phyloP scores from a whole-genome alignment of 306 rosid species.

The Cicer yamashitae region DNA sequence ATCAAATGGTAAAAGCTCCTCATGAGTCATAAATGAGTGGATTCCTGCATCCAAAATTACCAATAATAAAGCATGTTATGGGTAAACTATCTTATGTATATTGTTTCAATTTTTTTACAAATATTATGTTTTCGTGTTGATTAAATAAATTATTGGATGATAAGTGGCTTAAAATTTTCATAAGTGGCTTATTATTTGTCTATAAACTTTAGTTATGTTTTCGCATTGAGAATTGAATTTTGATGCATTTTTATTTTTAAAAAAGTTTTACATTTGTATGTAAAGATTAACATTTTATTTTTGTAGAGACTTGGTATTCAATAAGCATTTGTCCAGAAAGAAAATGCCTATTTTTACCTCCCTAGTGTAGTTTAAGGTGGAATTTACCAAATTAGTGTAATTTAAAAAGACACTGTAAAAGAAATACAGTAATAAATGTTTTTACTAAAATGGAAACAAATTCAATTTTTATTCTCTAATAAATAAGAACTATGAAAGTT shows the following conservation, averaged over 20 bases:
- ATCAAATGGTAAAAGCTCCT: conserved; percentile 27
- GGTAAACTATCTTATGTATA: not conserved
- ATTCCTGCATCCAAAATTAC: conserved; percentile 13
- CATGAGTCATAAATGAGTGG: conserved; percentile 15
- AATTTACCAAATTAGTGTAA: too few relatives aligned
- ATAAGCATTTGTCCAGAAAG: too few relatives aligned
- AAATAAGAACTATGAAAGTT: too few relatives aligned
- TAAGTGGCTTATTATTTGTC: too few relatives aligned
- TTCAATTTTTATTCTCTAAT: too few relatives aligned
- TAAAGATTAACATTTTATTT: not conserved
- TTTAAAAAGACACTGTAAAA: too few relatives aligned
- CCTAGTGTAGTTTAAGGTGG: too few relatives aligned
- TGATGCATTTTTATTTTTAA: not conserved
- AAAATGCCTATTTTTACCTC: too few relatives aligned
- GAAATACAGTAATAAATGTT: too few relatives aligned
- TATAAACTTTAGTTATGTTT: too few relatives aligned
- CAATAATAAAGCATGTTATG: not conserved
- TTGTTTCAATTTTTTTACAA: not conserved
- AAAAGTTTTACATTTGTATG: too few relatives aligned
- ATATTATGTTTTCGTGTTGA: not conserved
- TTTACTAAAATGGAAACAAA: too few relatives aligned
- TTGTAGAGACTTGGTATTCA: not conserved
- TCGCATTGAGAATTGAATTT: not conserved
- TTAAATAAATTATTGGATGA: not conserved
- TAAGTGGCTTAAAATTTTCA: not conserved